These are phyloP conservation scores for Mrakiaceae sp. DNA, from an alignment of 1,284 basidiomycete genomes.

Conservation along the genomic window DNA sequence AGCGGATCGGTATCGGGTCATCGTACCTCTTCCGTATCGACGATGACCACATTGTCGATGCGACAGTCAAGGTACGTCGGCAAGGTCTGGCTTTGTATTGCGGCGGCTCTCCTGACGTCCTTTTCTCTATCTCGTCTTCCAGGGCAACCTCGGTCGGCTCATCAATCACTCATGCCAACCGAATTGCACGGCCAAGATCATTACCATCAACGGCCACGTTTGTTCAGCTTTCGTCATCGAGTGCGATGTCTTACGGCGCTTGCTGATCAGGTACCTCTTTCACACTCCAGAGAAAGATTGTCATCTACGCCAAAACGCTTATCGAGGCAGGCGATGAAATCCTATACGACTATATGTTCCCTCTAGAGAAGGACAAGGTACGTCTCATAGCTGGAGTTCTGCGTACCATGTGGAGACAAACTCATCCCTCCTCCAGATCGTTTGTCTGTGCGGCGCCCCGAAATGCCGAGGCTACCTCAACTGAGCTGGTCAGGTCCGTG, in stretches of 20 bases:
- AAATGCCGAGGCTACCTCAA: slow-evolving; percentile 29
- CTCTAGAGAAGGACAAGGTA: slow-evolving; percentile 74
- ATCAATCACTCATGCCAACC: slow-evolving; percentile 97
- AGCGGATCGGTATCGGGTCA: slow-evolving; percentile 87
- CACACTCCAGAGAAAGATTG: slow-evolving; percentile 54
- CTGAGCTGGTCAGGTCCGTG: background rate
- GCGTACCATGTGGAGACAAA: background rate
- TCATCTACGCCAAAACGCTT: slow-evolving; percentile 92
- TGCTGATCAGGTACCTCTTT: background rate
- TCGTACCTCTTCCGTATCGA: slow-evolving; percentile 90
- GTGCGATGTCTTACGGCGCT: background rate
- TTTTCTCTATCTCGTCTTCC: slow-evolving; percentile 15
- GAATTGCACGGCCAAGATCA: slow-evolving; percentile 95
- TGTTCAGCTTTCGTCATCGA: background rate
- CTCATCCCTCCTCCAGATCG: slow-evolving; percentile 26
- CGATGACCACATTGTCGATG: slow-evolving; percentile 88
- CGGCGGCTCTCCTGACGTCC: slow-evolving; percentile 14
- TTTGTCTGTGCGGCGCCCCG: slow-evolving; percentile 36
- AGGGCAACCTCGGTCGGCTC: slow-evolving; percentile 48
- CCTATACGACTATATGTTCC: slow-evolving; percentile 89
- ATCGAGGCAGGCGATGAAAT: slow-evolving; percentile 92
- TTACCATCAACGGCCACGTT: slow-evolving; percentile 83
- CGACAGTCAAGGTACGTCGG: slow-evolving; percentile 75
- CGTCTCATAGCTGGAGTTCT: slow-evolving; percentile 19
- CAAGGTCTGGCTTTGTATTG: slow-evolving; percentile 57